Conservation (phyloP, 768 basidiomycete species). For the Xanthoconium purpureum region DNA sequence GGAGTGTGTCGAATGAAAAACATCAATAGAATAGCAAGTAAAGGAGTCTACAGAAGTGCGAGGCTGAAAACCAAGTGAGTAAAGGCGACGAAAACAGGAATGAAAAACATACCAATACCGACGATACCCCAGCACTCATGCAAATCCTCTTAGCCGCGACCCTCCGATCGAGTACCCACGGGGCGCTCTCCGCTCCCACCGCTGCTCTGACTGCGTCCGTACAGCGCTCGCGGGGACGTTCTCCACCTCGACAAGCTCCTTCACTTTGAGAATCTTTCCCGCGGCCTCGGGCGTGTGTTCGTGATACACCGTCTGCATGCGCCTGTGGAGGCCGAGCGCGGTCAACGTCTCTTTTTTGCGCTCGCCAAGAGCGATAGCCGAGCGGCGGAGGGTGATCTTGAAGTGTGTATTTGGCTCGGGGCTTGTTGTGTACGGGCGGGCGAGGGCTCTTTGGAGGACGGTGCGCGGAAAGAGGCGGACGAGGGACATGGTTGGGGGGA, state of each 20-base stretch:
- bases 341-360: slow-evolving; percentile 69
- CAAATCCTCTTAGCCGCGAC: slow-evolving; percentile 29
- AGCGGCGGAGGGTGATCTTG: slow-evolving; percentile 86
- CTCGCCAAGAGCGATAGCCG: slow-evolving; percentile 77
- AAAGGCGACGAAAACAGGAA: not conserved
- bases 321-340: slow-evolving; percentile 79
- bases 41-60: not conserved
- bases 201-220: slow-evolving; percentile 66
- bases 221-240: slow-evolving; percentile 74
- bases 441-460: slow-evolving; percentile 2
- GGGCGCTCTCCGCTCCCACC: slow-evolving; percentile 59
- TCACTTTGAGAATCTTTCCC: slow-evolving; percentile 83
- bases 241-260: slow-evolving; percentile 86
- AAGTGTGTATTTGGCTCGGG: slow-evolving; percentile 60
- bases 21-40: not conserved
- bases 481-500: not conserved
- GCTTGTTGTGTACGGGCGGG: slow-evolving; percentile 9
- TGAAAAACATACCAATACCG: slow-evolving; percentile 2
- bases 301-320: slow-evolving; percentile 84
- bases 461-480: slow-evolving; percentile 7
- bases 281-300: slow-evolving; percentile 69
- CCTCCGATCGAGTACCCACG: slow-evolving; percentile 62
- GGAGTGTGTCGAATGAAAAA: not conserved
- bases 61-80: not conserved
- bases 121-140: slow-evolving; percentile 1